phyloP scores from a whole-genome alignment of 1,284 basidiomycete genomes.

The Hemileia vastatrix region DNA sequence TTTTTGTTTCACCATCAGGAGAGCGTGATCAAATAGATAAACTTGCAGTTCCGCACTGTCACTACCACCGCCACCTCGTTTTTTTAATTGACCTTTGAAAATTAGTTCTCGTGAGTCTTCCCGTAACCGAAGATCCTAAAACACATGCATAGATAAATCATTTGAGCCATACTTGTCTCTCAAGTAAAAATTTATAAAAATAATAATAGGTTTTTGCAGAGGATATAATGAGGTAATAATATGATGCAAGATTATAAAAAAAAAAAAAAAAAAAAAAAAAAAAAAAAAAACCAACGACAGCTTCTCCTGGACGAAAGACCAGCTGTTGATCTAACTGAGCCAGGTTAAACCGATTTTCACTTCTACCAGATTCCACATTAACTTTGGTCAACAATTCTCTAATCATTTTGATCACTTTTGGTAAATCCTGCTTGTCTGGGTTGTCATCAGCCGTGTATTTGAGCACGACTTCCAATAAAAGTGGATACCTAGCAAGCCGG shows the following conservation, averaged over 20 bases:
- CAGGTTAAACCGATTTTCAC: constrained; percentile 86
- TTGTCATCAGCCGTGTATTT: constrained; percentile 89
- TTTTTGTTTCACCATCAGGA: constrained; percentile 87
- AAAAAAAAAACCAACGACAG: constrained; percentile 2
- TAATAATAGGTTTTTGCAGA: background rate
- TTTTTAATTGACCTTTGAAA: constrained; percentile 86
- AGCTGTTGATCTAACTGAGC: constrained; percentile 81
- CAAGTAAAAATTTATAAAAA: background rate
- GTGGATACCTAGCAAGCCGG: constrained; percentile 85
- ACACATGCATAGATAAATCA: constrained; percentile 9
- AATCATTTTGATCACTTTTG: constrained; percentile 68
- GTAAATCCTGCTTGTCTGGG: constrained; percentile 69
- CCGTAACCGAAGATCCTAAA: constrained; percentile 68
- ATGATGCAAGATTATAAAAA: constrained; percentile 15
- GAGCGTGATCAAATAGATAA: constrained; percentile 92
- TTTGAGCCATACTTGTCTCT: background rate
- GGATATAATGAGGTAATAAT: background rate
- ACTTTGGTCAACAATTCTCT: constrained; percentile 77
- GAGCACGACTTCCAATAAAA: constrained; percentile 80
- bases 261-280: background rate
- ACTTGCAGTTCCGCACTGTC: constrained; percentile 81
- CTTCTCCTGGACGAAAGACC: constrained; percentile 71
- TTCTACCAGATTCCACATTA: constrained; percentile 81
- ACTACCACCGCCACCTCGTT: constrained; percentile 65
- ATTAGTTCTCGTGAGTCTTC: constrained; percentile 85